Conservation (phyloP, 1,139 yeast genomes). For the Geotrichum carabidarum region DNA sequence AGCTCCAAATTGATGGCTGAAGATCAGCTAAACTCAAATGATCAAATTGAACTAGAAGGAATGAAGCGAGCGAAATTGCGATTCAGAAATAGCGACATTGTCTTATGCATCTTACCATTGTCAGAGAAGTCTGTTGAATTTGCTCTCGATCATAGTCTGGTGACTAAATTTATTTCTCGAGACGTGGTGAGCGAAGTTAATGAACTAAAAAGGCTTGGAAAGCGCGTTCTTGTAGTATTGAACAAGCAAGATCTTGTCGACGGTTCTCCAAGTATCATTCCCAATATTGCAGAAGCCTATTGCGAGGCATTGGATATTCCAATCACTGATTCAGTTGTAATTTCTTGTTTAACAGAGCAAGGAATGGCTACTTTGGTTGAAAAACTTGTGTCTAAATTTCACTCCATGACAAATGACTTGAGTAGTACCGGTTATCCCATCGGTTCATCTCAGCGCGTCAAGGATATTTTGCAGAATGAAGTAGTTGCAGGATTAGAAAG, state of each 20-base stretch:
- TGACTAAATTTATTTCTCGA: constrained; percentile 11
- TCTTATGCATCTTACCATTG: constrained; percentile 36
- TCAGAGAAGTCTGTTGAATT: constrained; percentile 5
- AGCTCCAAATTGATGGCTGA: constrained; percentile 12
- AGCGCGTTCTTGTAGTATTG: constrained; percentile 31
- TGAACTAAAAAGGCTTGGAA: constrained; percentile 25
- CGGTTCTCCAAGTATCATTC: constrained; percentile 11
- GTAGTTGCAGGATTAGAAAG: constrained; percentile 67
- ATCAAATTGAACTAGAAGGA: constrained; percentile 73
- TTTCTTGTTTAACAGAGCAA: constrained; percentile 57
- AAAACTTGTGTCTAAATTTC: constrained; percentile 44
- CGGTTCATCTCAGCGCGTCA: constrained; percentile 66
- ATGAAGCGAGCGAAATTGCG: constrained; percentile 66
- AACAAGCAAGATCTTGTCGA: constrained; percentile 35
- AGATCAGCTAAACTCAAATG: constrained; percentile 37
- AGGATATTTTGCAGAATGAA: constrained; percentile 66
- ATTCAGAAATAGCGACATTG: constrained; percentile 60
- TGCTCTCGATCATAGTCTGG: neutral
- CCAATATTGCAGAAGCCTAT: constrained; percentile 16
- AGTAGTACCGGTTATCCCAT: constrained; percentile 31
- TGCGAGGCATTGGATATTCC: constrained; percentile 32
- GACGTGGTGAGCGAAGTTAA: constrained; percentile 29
- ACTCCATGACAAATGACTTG: constrained; percentile 35
- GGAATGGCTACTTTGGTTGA: constrained; percentile 52
- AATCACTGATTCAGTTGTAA: constrained; percentile 39